phyloP scores from a whole-genome alignment of 2,329 filamentous ascomycete species.

The Fusarium praegraminearum region DNA sequence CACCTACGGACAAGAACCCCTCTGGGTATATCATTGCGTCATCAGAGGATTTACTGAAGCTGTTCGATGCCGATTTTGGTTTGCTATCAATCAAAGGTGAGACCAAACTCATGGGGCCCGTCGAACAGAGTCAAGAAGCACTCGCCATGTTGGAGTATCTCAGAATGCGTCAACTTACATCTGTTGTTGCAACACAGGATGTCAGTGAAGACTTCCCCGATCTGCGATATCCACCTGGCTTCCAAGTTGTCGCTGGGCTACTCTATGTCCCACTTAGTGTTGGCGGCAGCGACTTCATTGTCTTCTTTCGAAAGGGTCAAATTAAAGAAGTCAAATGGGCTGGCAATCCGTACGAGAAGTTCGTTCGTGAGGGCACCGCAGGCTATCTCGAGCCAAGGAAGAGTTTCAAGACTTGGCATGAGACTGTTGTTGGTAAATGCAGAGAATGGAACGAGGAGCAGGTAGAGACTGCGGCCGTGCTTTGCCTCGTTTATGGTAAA shows the following conservation, averaged over 20 bases:
- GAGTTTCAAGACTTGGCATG: constrained; percentile 84
- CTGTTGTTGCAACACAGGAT: constrained; percentile 83
- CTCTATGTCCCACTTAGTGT: constrained; percentile 84
- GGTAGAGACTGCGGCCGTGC: constrained; percentile 86
- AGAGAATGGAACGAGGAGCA: constrained; percentile 92
- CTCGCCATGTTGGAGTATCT: constrained; percentile 88
- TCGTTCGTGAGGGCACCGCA: constrained; percentile 76
- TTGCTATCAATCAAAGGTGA: constrained; percentile 87
- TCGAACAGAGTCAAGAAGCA: constrained; percentile 83
- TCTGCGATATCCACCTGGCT: constrained; percentile 81
- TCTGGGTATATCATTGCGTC: constrained; percentile 92
- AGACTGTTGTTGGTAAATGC: constrained; percentile 84
- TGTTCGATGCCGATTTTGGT: constrained; percentile 91
- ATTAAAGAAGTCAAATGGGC: constrained; percentile 85
- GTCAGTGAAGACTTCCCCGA: constrained; percentile 83
- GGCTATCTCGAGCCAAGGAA: constrained; percentile 81
- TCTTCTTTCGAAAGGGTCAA: constrained; percentile 87
- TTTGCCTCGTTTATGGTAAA: constrained; percentile 88
- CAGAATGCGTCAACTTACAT: constrained; percentile 77
- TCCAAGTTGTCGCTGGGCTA: constrained; percentile 80
- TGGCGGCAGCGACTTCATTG: constrained; percentile 85
- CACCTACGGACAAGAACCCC: constrained; percentile 82
- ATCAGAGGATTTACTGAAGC: constrained; percentile 83
- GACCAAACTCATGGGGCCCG: constrained; percentile 83
- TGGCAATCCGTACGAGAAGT: constrained; percentile 87